These are phyloP conservation scores for Aureobasidium sp. DNA, from an alignment of 2,329 filamentous ascomycete genomes.

Conservation along the genomic window DNA sequence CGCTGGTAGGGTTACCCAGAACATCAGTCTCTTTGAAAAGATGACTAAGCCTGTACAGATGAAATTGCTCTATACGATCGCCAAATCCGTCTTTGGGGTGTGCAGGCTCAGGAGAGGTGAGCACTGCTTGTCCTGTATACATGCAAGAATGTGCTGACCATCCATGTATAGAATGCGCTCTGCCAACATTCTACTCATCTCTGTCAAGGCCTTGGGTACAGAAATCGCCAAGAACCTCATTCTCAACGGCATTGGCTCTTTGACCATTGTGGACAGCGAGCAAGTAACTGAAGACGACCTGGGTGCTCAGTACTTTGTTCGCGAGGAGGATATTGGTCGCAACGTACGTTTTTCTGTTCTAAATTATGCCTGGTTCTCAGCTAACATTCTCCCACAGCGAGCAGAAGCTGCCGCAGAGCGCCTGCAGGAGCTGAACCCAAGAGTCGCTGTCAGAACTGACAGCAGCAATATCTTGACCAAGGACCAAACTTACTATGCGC, in stretches of 20 bases:
- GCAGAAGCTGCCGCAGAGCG: conserved; percentile 72
- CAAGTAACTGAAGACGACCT: conserved; percentile 71
- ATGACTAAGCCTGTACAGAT: conserved; percentile 45
- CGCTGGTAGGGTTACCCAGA: conserved; percentile 14
- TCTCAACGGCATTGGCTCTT: conserved; percentile 80
- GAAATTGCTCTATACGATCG: conserved; percentile 97
- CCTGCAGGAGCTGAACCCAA: conserved; percentile 80
- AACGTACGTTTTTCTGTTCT: conserved; percentile 45
- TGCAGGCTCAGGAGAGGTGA: conserved; percentile 71
- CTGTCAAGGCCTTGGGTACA: conserved; percentile 78
- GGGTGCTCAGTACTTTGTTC: conserved; percentile 63
- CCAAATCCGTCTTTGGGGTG: conserved; percentile 94
- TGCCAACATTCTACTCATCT: conserved; percentile 84
- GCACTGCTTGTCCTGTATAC: conserved; percentile 35
- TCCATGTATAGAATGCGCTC: conserved; percentile 55
- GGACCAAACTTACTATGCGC: conserved; percentile 64
- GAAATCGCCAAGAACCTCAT: conserved; percentile 98
- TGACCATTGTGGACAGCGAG: conserved; percentile 80
- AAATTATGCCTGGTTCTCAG: neutral
- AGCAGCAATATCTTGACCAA: conserved; percentile 60
- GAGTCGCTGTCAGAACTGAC: conserved; percentile 67
- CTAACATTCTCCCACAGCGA: conserved; percentile 43
- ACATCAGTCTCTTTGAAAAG: neutral
- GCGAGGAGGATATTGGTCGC: conserved; percentile 63
- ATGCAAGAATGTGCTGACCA: neutral